Percentiles rank a stretch among this genome's conserved stretches.
Conservation (phyloP, 2,329 filamentous ascomycete genomes). For the Paecilomyces dactylethromorphus region DNA sequence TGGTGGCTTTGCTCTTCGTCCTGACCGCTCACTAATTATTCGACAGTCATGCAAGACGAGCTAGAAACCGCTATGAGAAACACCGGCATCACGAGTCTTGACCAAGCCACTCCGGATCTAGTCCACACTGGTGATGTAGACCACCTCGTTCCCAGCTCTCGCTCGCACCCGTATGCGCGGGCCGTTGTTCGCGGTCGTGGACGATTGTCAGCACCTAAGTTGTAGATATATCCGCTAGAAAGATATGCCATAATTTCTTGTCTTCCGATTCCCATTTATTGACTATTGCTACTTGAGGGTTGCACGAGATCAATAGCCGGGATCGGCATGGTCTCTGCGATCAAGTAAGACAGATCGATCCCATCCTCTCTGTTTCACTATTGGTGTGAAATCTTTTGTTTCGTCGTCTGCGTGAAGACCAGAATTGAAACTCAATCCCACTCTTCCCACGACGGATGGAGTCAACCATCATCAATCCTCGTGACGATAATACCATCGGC, state of each 20-base stretch:
- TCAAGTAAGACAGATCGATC: no score
- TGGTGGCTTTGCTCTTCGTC: background rate
- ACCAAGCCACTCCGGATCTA: conserved; percentile 37
- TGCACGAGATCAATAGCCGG: background rate
- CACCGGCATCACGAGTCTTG: conserved; percentile 39
- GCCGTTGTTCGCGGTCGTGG: conserved; percentile 23
- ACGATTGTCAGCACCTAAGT: conserved; percentile 13
- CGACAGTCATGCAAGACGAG: conserved; percentile 39
- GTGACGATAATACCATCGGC: background rate
- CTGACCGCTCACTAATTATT: background rate
- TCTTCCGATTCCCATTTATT: background rate
- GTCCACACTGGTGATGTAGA: conserved; percentile 46
- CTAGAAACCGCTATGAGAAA: conserved; percentile 44
- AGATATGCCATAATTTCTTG: background rate
- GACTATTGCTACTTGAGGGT: background rate
- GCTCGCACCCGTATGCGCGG: conserved; percentile 37
- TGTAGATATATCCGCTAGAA: conserved; percentile 12
- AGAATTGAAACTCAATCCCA: background rate
- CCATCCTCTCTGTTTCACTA: no score
- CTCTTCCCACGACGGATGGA: background rate
- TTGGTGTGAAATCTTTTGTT: background rate
- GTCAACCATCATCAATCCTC: background rate
- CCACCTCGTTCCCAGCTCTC: conserved; percentile 38
- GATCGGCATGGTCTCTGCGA: background rate
- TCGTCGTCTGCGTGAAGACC: background rate